Evolutionary conservation across 345 rosid genomes (phyloP).

Genomic region (Populus pruinosa): DNA sequence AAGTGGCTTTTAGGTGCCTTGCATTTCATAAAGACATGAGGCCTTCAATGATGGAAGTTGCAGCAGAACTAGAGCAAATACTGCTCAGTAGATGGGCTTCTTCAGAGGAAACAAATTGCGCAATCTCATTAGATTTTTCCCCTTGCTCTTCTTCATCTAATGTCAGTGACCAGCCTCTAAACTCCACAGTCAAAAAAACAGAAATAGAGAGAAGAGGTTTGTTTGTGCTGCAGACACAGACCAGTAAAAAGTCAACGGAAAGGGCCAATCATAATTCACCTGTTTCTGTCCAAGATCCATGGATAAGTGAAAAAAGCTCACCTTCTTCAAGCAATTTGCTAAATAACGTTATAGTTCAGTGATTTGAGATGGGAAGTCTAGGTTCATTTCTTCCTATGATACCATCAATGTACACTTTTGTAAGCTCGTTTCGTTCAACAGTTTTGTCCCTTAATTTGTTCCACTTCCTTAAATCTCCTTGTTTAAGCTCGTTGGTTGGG

Average conservation of each 20-base stretch:
- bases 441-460: neutral
- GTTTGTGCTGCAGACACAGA: conserved; percentile 3
- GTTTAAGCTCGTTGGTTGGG: neutral
- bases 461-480: neutral
- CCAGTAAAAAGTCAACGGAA: conserved; percentile 24
- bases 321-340: conserved; percentile 47
- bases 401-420: neutral
- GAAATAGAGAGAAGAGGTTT: conserved; percentile 10
- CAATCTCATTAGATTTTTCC: conserved; percentile 19
- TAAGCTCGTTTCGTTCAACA: neutral
- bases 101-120: conserved; percentile 19
- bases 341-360: conserved; percentile 16
- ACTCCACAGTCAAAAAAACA: conserved; percentile 9
- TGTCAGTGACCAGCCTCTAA: conserved; percentile 31
- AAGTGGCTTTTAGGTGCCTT: conserved; percentile 73
- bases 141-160: conserved; percentile 28
- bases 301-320: conserved; percentile 54
- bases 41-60: conserved; percentile 64
- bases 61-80: conserved; percentile 47
- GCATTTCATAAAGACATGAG: conserved; percentile 64
- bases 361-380: conserved; percentile 6
- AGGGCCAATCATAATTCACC: conserved; percentile 33
- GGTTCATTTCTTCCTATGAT: neutral
- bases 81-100: conserved; percentile 25
- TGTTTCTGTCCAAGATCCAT: conserved; percentile 39